Evolutionary conservation across 2,329 filamentous ascomycete species (phyloP), one percentile per base, ranked within the genome.

Genomic region (Ophiostoma sp.): DNA sequence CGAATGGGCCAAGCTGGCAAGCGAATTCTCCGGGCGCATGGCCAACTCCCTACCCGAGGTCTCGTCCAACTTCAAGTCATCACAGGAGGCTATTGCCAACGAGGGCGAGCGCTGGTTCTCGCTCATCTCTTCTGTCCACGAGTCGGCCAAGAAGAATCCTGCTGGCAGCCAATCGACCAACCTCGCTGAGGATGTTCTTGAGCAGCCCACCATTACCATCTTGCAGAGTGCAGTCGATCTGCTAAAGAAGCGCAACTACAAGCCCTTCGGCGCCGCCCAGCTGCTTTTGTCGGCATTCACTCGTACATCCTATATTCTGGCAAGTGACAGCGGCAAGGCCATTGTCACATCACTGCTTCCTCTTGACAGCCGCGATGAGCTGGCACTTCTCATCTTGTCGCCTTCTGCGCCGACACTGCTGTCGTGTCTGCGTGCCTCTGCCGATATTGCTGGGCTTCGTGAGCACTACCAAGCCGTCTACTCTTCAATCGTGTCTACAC

Each of bases 41-140:
- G 88, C 87, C 67, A 85, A 86, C 5, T 96, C 92, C 0, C 83
- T 91, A 5, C 92, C 93, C 0, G 92, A 94, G 75, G 87, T 94
- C 68, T 93, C 92, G 0, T 89, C 89, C 71, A 90, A 92, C 18
- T 91, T 91, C 72, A 83, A 85, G 40, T 82, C 83, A 58, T 96
- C 92, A 0, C 92, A 97, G 75, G 83, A 86, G 66, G 81, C 81
- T 55, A 82, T 96, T 40, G 85, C 86, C 9, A 82, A 87, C 6
- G 85, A 90, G 73, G 88, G 88, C 0, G 81, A 82, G 63, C 87
- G 90, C 0, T 92, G 92, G 79, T 89, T 90, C 70, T 78, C 83
- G 1, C 77, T 92, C 9, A 81, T 81, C 0, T 81, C 81, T 1
- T 78, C 79, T 27, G 77, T 87, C 4, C 76, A 82, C 45, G 47